Conservation (phyloP, 2,329 filamentous ascomycete genomes). For the Monilinia fructigena region DNA sequence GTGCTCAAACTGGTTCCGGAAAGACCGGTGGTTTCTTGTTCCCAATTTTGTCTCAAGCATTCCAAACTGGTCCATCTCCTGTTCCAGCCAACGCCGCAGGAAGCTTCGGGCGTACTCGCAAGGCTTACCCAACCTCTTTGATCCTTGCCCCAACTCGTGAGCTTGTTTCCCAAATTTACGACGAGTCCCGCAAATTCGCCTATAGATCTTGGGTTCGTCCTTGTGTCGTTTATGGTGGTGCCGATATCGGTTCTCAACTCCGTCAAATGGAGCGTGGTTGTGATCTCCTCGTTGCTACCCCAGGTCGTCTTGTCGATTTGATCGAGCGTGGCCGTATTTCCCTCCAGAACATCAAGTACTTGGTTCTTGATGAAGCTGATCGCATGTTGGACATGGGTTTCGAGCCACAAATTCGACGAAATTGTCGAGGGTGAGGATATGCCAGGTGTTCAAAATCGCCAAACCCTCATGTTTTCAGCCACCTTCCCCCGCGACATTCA, state of each 20-base stretch:
- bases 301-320: constrained; percentile 94
- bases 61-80: constrained; percentile 78
- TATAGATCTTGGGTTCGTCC: constrained; percentile 99
- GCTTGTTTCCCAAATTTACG: constrained; percentile 97
- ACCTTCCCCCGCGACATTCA: constrained; percentile 99
- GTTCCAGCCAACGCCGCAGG: constrained; percentile 62
- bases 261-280: constrained; percentile 97
- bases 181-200: constrained; percentile 95
- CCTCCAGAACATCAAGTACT: constrained; percentile 97
- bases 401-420: constrained; percentile 95
- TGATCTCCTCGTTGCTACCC: constrained; percentile 94
- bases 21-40: constrained; percentile 99
- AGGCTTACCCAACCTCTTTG: constrained; percentile 93
- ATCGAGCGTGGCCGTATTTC: constrained; percentile 99
- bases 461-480: constrained; percentile 99
- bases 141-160: constrained; percentile 97
- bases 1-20: constrained; percentile 98
- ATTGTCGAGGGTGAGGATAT: constrained; percentile 99
- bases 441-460: constrained; percentile 77
- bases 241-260: constrained; percentile 96
- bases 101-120: constrained; percentile 88
- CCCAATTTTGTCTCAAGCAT: constrained; percentile 97
- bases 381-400: constrained; percentile 99
- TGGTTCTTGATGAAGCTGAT: constrained; percentile 98
- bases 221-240: constrained; percentile 98